Evolutionary conservation across 805 yeast species (phyloP).

Genomic region (Grigorovia jiainica): DNA sequence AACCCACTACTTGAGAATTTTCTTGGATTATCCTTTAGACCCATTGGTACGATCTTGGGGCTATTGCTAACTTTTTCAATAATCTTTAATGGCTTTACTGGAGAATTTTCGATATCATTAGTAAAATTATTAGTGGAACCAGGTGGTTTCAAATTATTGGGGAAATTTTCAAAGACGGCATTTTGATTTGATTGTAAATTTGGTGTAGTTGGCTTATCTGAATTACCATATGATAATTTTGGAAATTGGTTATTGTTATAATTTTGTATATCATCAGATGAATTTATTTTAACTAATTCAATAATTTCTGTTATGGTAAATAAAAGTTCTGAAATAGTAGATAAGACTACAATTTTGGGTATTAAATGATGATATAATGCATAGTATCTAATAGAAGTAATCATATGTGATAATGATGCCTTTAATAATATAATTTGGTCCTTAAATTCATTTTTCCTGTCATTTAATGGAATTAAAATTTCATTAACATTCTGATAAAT

Average conservation of each 20-base stretch:
- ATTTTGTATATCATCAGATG: constrained; percentile 1
- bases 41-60: constrained; percentile 4
- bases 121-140: background rate
- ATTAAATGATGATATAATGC: constrained; percentile 52
- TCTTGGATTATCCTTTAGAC: constrained; percentile 8
- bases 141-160: background rate
- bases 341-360: constrained; percentile 61
- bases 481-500: constrained; percentile 7
- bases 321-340: constrained; percentile 65
- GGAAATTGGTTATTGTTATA: background rate
- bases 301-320: constrained; percentile 54
- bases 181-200: background rate
- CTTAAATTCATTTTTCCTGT: constrained; percentile 13
- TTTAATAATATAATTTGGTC: constrained; percentile 38
- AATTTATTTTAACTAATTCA: constrained; percentile 19
- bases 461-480: background rate
- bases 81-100: constrained; percentile 62
- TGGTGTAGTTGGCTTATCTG: background rate
- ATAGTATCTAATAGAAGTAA: constrained; percentile 68
- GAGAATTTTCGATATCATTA: constrained; percentile 15
- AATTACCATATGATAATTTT: background rate
- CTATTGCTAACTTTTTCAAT: constrained; percentile 36
- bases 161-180: background rate
- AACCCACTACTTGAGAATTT: constrained; percentile 22
- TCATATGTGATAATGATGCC: constrained; percentile 61